Evolutionary conservation across 345 rosid species (phyloP), one percentile per base, ranked within the genome.

Genomic region (Salix purpurea): DNA sequence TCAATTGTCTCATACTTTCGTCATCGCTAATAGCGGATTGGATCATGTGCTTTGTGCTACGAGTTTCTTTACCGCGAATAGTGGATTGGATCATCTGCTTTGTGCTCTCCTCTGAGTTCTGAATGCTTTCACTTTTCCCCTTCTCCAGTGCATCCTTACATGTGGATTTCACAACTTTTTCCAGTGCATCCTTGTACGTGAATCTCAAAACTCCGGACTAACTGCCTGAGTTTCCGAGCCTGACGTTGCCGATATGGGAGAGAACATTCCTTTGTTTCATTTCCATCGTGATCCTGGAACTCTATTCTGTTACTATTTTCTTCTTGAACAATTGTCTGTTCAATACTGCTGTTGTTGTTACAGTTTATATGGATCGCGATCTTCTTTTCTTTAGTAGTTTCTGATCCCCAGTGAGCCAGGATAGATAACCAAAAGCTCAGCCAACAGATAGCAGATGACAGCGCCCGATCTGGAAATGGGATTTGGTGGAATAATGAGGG

Each of bases 61-160:
- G n/a, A 0, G 62, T 56, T 56, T 24, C 62, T n/a, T 56, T 28
- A n/a, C 62, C 10, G 62, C 62, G n/a, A 56, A 56, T 10, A 0
- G 62, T 56, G 28, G 62, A 56, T 9, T 23, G 28, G 62, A 56
- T 56, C 62, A 56, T 56, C 5, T n/a, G 6, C 62, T 58, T n/a
- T 10, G 62, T 24, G 62, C 28, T 58, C 28, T 21, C 23, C 23
- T 67, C 44, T 23, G 13, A 11, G 26, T 42, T n/a, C 3, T 13
- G 50, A 39, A 1, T 14, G 24, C 50, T 52, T 16, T 86, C 84
- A 40, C 74, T 52, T 2, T 69, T 77, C 54, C 90, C 88, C 71
- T 85, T 91, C 81, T 87, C 84, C 65, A 89, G 67, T 9, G 44
- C 90, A 48, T 91, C 93, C 69, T 90, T 87, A 72, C 86, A 90